Evolutionary conservation across 192 early-diverging fungal species (phyloP).

Genomic region (Coemansia sp.): DNA sequence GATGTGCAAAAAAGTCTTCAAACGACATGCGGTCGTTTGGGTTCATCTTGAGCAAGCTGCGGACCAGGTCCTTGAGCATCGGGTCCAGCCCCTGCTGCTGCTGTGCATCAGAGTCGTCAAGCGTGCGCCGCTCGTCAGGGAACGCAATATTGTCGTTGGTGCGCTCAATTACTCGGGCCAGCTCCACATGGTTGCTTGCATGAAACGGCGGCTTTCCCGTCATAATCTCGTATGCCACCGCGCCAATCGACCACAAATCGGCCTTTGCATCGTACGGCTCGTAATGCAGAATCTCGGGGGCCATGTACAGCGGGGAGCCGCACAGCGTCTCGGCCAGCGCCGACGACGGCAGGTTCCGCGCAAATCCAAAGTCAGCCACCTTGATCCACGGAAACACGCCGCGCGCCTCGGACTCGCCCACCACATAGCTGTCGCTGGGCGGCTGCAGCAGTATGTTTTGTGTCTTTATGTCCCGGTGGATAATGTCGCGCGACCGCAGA

Average conservation of each 20-base stretch:
- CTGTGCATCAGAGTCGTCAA: not conserved
- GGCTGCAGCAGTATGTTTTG: constrained; percentile 87
- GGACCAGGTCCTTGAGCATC: constrained; percentile 60
- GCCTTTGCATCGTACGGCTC: constrained; percentile 95
- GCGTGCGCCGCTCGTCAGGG: constrained; percentile 61
- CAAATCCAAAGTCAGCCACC: constrained; percentile 98
- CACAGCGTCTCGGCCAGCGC: constrained; percentile 95
- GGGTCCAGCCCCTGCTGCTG: constrained; percentile 18
- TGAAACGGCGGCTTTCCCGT: constrained; percentile 88
- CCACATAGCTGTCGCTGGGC: constrained; percentile 29
- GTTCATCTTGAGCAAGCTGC: constrained; percentile 78
- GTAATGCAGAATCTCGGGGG: constrained; percentile 81
- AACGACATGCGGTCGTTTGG: constrained; percentile 90
- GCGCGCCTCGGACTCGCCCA: constrained; percentile 43
- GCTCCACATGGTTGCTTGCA: constrained; percentile 91
- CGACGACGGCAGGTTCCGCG: constrained; percentile 76
- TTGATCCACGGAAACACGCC: constrained; percentile 70
- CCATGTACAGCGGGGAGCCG: constrained; percentile 97
- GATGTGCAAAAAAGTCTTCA: constrained; percentile 91
- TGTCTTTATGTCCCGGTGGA: constrained; percentile 98
- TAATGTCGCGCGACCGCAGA: constrained; percentile 78
- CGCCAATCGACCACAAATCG: constrained; percentile 96
- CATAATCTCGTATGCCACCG: constrained; percentile 93
- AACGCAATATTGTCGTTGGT: constrained; percentile 83
- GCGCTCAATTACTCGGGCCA: constrained; percentile 86